These are phyloP conservation scores for Boletellus emodensis DNA, from an alignment of 768 basidiomycete genomes.

Conservation along the genomic window DNA sequence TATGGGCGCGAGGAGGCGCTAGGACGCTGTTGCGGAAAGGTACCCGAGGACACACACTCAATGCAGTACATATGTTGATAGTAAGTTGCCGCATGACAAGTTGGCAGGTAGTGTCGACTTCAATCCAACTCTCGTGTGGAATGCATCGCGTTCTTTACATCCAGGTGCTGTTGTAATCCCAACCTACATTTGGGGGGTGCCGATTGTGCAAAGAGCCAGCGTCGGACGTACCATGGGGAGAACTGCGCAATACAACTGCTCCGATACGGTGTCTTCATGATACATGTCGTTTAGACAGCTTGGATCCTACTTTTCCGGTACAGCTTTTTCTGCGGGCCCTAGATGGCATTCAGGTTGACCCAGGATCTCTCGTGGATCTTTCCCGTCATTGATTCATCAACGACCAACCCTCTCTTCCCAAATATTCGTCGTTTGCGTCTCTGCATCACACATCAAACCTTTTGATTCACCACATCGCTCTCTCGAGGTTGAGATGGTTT, in stretches of 20 bases:
- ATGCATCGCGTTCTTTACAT: slow-evolving; percentile 1
- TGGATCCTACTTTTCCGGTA: background rate
- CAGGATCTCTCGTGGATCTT: background rate
- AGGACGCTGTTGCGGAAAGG: no score
- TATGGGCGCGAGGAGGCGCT: no score
- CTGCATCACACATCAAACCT: background rate
- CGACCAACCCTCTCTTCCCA: background rate
- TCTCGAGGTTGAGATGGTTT: background rate
- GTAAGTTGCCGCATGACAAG: no score
- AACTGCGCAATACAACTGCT: background rate
- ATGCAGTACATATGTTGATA: no score
- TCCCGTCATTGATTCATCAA: no score
- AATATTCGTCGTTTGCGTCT: background rate
- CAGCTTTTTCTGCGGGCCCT: background rate
- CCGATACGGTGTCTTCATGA: background rate
- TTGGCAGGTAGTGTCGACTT: no score
- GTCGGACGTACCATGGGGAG: background rate
- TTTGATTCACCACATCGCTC: background rate
- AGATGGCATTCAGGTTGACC: background rate
- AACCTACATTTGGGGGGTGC: no score
- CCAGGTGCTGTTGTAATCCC: background rate
- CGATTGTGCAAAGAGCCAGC: background rate
- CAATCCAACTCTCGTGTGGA: no score
- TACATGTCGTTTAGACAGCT: background rate
- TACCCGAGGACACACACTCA: no score